Conservation (phyloP, 1,284 basidiomycete species). For the Thelephora terrestris region DNA sequence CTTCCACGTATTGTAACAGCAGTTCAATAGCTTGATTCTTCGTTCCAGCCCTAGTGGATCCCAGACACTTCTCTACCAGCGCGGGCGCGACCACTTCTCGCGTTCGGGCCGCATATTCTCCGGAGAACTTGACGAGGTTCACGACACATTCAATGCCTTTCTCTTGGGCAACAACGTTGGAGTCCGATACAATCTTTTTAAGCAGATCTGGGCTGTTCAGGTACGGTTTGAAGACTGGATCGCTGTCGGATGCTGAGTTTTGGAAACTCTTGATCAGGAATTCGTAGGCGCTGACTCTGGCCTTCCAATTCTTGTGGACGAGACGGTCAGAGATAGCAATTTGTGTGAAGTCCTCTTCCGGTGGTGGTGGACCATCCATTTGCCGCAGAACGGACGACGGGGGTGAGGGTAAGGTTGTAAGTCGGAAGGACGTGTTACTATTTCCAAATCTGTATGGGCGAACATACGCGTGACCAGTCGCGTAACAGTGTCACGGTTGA, state of each 20-base stretch:
- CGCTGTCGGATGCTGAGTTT: slow-evolving; percentile 83
- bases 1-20: slow-evolving; percentile 84
- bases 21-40: slow-evolving; percentile 85
- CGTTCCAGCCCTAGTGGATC: slow-evolving; percentile 87
- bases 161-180: slow-evolving; percentile 97
- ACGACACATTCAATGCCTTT: slow-evolving; percentile 87
- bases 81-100: slow-evolving; percentile 79
- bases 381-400: slow-evolving; percentile 12
- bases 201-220: slow-evolving; percentile 67
- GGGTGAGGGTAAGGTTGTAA: too few species aligned
- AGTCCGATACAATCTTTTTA: slow-evolving; percentile 82
- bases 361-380: slow-evolving; percentile 86
- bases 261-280: slow-evolving; percentile 80
- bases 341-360: slow-evolving; percentile 87
- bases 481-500: neutral
- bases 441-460: neutral
- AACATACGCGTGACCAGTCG: neutral
- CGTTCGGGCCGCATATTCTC: slow-evolving; percentile 77
- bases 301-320: slow-evolving; percentile 97
- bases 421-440: neutral
- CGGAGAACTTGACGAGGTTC: slow-evolving; percentile 83
- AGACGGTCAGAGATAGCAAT: slow-evolving; percentile 80
- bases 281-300: slow-evolving; percentile 89
- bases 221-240: slow-evolving; percentile 91
- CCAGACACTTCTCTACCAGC: slow-evolving; percentile 93